Percentiles rank a stretch among this genome's conserved stretches.
phyloP scores from a whole-genome alignment of 768 basidiomycete genomes.

The Suillus clintonianus region DNA sequence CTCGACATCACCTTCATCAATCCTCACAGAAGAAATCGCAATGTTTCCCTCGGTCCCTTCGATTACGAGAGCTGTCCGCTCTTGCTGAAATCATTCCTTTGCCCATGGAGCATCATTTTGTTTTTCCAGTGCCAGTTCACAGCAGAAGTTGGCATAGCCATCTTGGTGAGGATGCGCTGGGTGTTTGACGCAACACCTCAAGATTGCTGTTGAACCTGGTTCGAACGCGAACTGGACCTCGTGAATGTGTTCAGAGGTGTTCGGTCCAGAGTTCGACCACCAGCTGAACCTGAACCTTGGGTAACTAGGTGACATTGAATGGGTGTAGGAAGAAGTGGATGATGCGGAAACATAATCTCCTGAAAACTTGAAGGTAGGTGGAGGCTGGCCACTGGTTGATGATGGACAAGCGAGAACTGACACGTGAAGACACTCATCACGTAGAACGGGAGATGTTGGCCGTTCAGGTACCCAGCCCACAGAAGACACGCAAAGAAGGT shows the following conservation, averaged over 20 bases:
- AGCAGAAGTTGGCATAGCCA: slow-evolving; percentile 56
- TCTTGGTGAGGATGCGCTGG: too few species aligned
- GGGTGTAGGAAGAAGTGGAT: slow-evolving; percentile 72
- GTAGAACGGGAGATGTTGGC: too few species aligned
- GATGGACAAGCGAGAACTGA: slow-evolving; percentile 57
- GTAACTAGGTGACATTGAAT: slow-evolving; percentile 64
- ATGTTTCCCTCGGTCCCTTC: slow-evolving; percentile 57
- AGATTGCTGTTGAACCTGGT: too few species aligned
- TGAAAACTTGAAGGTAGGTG: slow-evolving; percentile 60
- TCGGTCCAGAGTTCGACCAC: too few species aligned
- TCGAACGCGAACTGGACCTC: too few species aligned
- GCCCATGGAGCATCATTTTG: slow-evolving; percentile 83
- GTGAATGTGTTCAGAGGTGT: too few species aligned
- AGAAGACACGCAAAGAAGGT: too few species aligned
- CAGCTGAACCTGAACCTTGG: too few species aligned
- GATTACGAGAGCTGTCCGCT: slow-evolving; percentile 66
- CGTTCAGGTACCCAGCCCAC: too few species aligned
- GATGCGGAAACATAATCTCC: slow-evolving; percentile 75
- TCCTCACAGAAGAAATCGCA: slow-evolving; percentile 63
- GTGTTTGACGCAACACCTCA: too few species aligned
- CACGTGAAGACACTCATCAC: too few species aligned
- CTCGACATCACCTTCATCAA: slow-evolving; percentile 89
- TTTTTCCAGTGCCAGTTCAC: slow-evolving; percentile 95
- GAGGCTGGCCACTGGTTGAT: slow-evolving; percentile 36
- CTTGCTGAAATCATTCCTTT: slow-evolving; percentile 78